These are phyloP conservation scores for Karstenula rhodostoma DNA, from an alignment of 2,329 filamentous ascomycete species.

Conservation along the genomic window DNA sequence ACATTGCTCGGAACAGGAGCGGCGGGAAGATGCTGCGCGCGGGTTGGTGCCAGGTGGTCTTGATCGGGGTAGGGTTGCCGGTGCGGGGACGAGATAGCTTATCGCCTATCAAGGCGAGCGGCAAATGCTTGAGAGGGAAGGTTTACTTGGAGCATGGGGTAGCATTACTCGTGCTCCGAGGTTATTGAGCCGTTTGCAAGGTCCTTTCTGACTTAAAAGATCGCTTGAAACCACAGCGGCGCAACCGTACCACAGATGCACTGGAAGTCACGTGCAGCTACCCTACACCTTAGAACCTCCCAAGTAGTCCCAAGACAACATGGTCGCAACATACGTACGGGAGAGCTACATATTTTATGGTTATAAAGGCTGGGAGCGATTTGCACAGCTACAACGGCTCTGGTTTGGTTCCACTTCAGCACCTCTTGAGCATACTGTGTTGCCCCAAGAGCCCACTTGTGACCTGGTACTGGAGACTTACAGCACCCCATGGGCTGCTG, in stretches of 20 bases:
- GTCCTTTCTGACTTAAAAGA: background rate
- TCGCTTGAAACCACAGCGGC: background rate
- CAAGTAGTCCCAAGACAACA: too few relatives aligned
- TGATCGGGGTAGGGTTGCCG: constrained; percentile 6
- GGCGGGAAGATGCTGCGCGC: background rate
- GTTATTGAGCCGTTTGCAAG: background rate
- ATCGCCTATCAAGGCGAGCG: constrained; percentile 8
- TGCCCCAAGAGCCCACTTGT: too few relatives aligned
- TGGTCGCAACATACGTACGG: too few relatives aligned
- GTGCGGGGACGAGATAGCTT: constrained; percentile 12
- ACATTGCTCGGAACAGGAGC: background rate
- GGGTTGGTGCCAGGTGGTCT: background rate
- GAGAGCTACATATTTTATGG: too few relatives aligned
- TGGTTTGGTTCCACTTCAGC: too few relatives aligned
- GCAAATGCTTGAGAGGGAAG: constrained; percentile 3
- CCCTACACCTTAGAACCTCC: too few relatives aligned
- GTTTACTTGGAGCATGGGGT: background rate
- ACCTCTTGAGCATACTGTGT: too few relatives aligned
- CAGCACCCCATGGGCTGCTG: too few relatives aligned
- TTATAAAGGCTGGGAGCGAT: too few relatives aligned
- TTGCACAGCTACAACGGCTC: too few relatives aligned
- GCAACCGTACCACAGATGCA: background rate
- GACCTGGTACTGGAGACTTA: too few relatives aligned
- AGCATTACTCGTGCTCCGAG: background rate
- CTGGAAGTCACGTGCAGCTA: background rate